Percentiles rank a stretch among this genome's conserved stretches.
These are phyloP conservation scores for Iris macrosiphon DNA, from an alignment of 106 monocot species.

Conservation along the genomic window DNA sequence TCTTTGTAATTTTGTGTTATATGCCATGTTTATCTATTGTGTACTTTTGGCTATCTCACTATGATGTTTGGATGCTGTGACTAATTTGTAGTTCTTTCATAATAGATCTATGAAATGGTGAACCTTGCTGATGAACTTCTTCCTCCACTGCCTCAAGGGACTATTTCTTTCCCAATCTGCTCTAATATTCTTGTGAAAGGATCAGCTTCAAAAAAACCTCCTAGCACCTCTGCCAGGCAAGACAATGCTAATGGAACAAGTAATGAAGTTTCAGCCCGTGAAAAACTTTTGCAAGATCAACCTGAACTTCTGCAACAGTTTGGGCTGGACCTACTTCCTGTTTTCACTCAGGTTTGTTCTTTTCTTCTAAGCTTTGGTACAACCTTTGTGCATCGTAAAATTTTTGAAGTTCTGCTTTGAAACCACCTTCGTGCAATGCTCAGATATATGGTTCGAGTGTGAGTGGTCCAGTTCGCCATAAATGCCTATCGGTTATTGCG, in stretches of 20 bases:
- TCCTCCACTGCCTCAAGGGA: constrained; percentile 87
- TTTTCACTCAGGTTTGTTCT: constrained; percentile 73
- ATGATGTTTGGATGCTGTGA: background rate
- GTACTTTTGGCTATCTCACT: background rate
- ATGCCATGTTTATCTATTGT: too few relatives aligned
- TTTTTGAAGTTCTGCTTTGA: constrained; percentile 1
- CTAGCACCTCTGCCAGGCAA: constrained; percentile 30
- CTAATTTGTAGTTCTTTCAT: background rate
- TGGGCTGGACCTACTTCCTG: constrained; percentile 84
- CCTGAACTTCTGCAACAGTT: constrained; percentile 94
- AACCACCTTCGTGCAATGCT: background rate
- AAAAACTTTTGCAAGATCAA: constrained; percentile 83
- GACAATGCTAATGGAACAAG: constrained; percentile 31
- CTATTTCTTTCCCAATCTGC: constrained; percentile 66
- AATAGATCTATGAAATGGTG: constrained; percentile 90
- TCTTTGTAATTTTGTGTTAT: too few relatives aligned
- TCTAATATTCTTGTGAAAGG: constrained; percentile 64
- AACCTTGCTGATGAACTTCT: constrained; percentile 96
- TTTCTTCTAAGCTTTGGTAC: constrained; percentile 1
- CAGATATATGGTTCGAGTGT: constrained; percentile 96
- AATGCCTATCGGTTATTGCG: constrained; percentile 81
- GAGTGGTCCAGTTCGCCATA: constrained; percentile 84
- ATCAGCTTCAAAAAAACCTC: constrained; percentile 46
- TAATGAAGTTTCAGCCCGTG: constrained; percentile 70
- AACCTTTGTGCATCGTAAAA: background rate